phyloP scores from a whole-genome alignment of 768 basidiomycete genomes.

The Sarcodon aspratus region DNA sequence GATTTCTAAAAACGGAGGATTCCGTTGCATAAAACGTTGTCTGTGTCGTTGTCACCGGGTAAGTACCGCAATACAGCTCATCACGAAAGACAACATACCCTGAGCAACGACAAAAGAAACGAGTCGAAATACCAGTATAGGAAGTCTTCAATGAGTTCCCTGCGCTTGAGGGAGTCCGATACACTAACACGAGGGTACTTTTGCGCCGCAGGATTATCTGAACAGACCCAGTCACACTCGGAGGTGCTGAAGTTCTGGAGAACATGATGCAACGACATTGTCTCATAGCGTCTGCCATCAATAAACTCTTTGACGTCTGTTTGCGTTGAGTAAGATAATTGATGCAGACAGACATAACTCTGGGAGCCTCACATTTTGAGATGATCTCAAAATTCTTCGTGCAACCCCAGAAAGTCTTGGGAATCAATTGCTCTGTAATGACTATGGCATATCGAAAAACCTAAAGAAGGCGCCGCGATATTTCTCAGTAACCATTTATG shows the following conservation, averaged over 20 bases:
- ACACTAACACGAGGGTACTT: conserved; percentile 41
- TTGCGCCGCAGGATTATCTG: conserved; percentile 22
- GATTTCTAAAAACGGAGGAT: conserved; percentile 73
- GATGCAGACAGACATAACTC: not conserved
- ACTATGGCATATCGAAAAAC: conserved; percentile 57
- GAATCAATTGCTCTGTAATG: conserved; percentile 61
- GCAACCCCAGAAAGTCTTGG: conserved; percentile 72
- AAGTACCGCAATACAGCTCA: not conserved
- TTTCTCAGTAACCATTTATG: not conserved
- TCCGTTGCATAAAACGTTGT: conserved; percentile 93
- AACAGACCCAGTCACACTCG: conserved; percentile 73
- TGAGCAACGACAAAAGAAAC: conserved; percentile 69
- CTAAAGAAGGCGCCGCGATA: conserved; percentile 23
- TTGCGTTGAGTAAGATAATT: not conserved
- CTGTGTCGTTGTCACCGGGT: conserved; percentile 25
- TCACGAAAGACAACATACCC: conserved; percentile 31
- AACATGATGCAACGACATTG: conserved; percentile 60
- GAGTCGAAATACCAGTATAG: conserved; percentile 92
- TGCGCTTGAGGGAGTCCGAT: conserved; percentile 63
- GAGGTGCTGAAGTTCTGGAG: conserved; percentile 66
- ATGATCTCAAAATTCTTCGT: conserved; percentile 49
- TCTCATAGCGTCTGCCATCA: conserved; percentile 69
- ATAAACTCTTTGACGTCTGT: conserved; percentile 72
- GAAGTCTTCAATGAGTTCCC: conserved; percentile 79
- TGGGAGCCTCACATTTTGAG: conserved; percentile 34